Base-by-base conservation (phyloP, 2,329 filamentous ascomycete species). In the Thielaviopsis populi region DNA sequence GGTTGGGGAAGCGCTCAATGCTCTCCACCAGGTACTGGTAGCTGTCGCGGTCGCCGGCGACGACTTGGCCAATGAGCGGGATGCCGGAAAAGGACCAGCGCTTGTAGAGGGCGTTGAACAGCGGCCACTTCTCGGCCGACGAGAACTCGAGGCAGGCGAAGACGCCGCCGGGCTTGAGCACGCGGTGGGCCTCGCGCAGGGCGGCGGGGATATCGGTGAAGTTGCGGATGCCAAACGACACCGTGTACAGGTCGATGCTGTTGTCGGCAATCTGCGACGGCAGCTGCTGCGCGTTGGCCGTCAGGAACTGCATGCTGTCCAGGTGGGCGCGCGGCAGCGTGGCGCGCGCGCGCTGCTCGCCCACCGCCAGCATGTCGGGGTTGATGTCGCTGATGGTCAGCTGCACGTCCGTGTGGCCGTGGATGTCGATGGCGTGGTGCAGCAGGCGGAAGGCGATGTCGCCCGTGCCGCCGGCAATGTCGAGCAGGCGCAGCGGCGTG, bases 21-120 rank as follows among this genome's bases (percentile, higher is more conserved):
- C 91, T 96, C 80, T 99, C 94, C 10, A 99, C 94, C 10, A 99
- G 80, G 75, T 99, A 99, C 79, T 99, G 94, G 75, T 99, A 99
- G 73, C 90, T 96, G 71, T 95, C 92, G 64, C 92, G 80, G 73
- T 99, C 95, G 6, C 89, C 90, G 1, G 94, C 92, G 17, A 99
- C 91, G 66, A 99, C 72, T 76, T 99, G 92, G 2, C 94, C 95
- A 71, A 99, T 96, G 69, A 99, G 74, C 0, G 94, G 94, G 68
- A 99, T 99, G 13, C 90, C 91, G 66, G 85, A 82, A 74, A 99
- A 99, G 67, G 89, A 96, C 91, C 95, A 99, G 66, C 88, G 82
- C 80, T 96, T 95, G 76, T 99, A 99, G 1, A 92, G 74, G 19
- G 85, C 83, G 74, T 97, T 88, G 71, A 99, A 84, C 0, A 95